Evolutionary conservation across 2,329 filamentous ascomycete species (phyloP).

Genomic region (Ceratocystiopsis brevicomis): DNA sequence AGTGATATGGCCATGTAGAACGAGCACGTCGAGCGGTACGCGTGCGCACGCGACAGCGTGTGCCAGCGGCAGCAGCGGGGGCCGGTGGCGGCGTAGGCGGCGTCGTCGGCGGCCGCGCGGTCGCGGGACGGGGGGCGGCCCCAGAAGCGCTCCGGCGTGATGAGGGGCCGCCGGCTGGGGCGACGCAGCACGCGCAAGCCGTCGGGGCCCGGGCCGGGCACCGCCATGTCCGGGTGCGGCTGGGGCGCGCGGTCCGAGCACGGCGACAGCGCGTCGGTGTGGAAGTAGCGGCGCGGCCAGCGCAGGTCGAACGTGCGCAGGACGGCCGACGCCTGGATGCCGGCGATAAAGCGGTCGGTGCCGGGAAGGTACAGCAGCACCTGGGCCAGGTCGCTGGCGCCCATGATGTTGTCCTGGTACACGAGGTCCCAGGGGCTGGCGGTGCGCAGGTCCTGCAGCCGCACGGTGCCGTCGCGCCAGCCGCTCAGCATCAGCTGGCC

Average conservation of each 20-base stretch:
- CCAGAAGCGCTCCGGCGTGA: no score
- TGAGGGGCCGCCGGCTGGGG: no score
- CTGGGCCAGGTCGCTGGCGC: constrained; percentile 24
- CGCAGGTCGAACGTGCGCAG: constrained; percentile 37
- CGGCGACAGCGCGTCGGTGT: constrained; percentile 25
- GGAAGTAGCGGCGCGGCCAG: constrained; percentile 26
- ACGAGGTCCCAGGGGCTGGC: constrained; percentile 26
- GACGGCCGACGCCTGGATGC: constrained; percentile 23
- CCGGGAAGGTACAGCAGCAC: constrained; percentile 28
- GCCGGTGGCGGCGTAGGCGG: constrained; percentile 18
- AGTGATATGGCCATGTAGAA: constrained; percentile 22
- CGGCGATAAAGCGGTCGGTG: constrained; percentile 30
- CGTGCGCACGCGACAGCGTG: constrained; percentile 20
- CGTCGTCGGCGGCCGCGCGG: no score
- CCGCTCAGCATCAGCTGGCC: constrained; percentile 26
- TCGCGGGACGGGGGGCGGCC: no score
- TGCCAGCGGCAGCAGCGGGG: constrained; percentile 28
- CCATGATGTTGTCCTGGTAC: constrained; percentile 33
- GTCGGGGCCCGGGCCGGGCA: constrained; percentile 1
- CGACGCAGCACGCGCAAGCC: constrained; percentile 12
- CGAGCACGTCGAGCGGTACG: constrained; percentile 30
- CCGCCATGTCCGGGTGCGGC: constrained; percentile 13
- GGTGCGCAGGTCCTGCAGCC: constrained; percentile 31
- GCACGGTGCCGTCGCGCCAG: constrained; percentile 33
- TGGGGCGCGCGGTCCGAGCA: constrained; percentile 22